These are phyloP conservation scores for Amanita fuliginea DNA, from an alignment of 768 basidiomycete species.

Conservation along the genomic window DNA sequence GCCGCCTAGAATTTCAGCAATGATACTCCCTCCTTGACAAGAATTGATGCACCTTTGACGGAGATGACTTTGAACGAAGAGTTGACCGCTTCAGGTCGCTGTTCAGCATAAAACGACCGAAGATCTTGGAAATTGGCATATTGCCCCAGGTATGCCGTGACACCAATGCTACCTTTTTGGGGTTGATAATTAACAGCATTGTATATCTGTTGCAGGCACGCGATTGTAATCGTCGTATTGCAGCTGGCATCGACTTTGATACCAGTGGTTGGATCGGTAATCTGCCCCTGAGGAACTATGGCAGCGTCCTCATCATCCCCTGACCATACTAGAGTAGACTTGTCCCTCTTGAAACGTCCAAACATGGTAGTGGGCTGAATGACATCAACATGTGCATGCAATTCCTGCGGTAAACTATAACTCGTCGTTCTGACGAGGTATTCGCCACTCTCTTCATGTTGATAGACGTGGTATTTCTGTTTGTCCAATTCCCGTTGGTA, in stretches of 20 bases:
- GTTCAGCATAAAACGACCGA: conserved; percentile 35
- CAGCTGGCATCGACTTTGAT: conserved; percentile 35
- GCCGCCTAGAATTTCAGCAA: conserved; percentile 32
- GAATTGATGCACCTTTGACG: conserved; percentile 35
- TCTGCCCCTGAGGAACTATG: conserved; percentile 8
- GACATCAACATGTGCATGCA: conserved; percentile 53
- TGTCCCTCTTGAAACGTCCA: conserved; percentile 20
- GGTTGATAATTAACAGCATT: conserved; percentile 37
- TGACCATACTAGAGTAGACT: conserved; percentile 21
- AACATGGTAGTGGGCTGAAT: conserved; percentile 70
- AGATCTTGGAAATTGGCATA: conserved; percentile 45
- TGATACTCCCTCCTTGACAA: conserved; percentile 4
- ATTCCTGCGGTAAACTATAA: conserved; percentile 52
- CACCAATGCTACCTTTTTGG: conserved; percentile 36
- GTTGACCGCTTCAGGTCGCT: conserved; percentile 35
- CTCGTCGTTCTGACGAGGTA: conserved; percentile 52
- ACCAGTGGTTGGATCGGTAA: conserved; percentile 18
- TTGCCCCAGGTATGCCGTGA: conserved; percentile 44
- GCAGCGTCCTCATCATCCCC: conserved; percentile 12
- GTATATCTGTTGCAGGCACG: conserved; percentile 45
- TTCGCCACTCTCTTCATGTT: conserved; percentile 40
- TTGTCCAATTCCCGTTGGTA: not conserved
- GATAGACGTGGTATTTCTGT: conserved; percentile 56
- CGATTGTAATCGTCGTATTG: conserved; percentile 37
- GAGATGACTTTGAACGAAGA: conserved; percentile 42